Conservation (phyloP, 192 early-diverging fungal species). For the Umbelopsis ramanniana region DNA sequence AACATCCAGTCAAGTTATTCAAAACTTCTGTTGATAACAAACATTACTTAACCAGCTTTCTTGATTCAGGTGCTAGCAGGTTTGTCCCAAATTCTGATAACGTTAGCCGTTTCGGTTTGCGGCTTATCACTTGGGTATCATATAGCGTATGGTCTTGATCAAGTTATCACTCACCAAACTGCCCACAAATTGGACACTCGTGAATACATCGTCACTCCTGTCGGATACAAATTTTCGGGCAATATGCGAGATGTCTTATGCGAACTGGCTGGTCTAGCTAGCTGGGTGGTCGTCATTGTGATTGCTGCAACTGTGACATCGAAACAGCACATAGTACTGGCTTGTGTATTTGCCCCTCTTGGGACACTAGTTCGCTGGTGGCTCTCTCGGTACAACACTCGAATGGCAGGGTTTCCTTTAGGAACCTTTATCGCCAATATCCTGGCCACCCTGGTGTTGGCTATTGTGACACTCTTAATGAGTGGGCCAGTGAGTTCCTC, state of each 20-base stretch:
- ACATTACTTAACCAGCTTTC: background rate
- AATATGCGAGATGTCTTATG: background rate
- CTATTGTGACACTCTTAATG: constrained; percentile 43
- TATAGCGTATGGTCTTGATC: constrained; percentile 25
- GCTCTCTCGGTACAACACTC: constrained; percentile 48
- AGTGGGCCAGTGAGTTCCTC: constrained; percentile 35
- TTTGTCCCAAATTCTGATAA: constrained; percentile 48
- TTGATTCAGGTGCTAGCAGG: constrained; percentile 44
- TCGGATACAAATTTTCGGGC: background rate
- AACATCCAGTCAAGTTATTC: background rate
- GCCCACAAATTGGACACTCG: constrained; percentile 2
- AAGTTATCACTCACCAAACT: background rate
- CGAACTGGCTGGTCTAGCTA: constrained; percentile 9
- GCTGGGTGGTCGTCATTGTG: constrained; percentile 45
- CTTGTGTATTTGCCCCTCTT: constrained; percentile 54
- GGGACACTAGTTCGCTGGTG: constrained; percentile 57
- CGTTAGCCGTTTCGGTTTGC: constrained; percentile 49
- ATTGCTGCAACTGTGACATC: constrained; percentile 34
- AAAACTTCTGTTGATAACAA: background rate
- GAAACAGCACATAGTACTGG: constrained; percentile 42
- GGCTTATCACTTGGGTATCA: constrained; percentile 54
- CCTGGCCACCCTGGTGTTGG: constrained; percentile 47
- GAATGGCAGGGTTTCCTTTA: constrained; percentile 40
- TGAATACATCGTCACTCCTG: background rate
- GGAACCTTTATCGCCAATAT: constrained; percentile 60